Conservation (phyloP, 345 rosid genomes). For the Eucalyptus grandis region DNA sequence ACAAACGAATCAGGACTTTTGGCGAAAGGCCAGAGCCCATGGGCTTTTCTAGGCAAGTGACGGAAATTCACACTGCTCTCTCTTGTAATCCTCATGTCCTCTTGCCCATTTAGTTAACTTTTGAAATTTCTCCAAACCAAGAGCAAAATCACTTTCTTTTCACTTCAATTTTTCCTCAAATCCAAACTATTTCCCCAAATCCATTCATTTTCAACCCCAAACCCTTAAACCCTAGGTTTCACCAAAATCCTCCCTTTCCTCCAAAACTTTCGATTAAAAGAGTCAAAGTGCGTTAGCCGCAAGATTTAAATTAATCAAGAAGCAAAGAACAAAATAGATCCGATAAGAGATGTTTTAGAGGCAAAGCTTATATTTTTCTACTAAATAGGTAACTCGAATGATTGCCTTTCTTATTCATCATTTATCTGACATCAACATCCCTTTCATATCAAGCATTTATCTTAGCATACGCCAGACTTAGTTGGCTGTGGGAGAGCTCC, state of each 20-base stretch:
- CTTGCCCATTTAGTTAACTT: neutral
- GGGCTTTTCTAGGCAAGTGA: too few species aligned
- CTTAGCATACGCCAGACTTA: neutral
- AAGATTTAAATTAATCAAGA: neutral
- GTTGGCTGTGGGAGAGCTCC: neutral
- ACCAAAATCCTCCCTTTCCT: neutral
- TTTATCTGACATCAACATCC: neutral
- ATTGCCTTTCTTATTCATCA: neutral
- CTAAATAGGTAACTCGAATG: neutral
- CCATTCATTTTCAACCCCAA: neutral
- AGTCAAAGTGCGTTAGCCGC: fast-evolving
- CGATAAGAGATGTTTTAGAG: neutral
- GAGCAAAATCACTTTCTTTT: neutral
- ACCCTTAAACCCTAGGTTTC: neutral
- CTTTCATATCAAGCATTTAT: neutral
- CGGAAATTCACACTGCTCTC: too few species aligned
- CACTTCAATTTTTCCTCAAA: neutral
- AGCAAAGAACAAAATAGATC: neutral
- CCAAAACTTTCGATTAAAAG: neutral
- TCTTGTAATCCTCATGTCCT: neutral
- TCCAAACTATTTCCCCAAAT: neutral
- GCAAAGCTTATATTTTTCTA: neutral
- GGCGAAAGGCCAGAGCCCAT: too few species aligned
- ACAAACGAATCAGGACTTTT: too few species aligned
- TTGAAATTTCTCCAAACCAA: neutral